Evolutionary conservation across 108 stramenopile species (phyloP).

Genomic region (Discostella pseudostelligera): DNA sequence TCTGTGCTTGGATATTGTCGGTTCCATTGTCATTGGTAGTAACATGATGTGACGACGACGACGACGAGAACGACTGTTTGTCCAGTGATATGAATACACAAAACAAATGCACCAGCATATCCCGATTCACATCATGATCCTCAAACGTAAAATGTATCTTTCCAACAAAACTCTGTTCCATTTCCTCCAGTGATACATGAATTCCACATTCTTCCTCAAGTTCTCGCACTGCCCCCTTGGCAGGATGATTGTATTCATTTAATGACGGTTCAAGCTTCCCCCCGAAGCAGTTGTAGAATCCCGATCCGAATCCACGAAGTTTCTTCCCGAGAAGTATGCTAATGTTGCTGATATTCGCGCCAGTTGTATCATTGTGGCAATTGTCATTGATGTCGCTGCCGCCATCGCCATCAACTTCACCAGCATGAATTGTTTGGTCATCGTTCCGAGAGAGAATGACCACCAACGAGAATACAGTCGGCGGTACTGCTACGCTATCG

Average conservation of each 20-base stretch:
- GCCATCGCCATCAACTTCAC: not conserved
- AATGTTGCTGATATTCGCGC: slow-evolving; percentile 12
- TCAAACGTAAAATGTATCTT: slow-evolving; percentile 67
- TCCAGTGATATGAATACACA: slow-evolving; percentile 46
- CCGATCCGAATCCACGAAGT: slow-evolving; percentile 71
- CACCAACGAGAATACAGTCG: slow-evolving; percentile 33
- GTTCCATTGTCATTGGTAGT: not conserved
- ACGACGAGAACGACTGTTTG: too few relatives aligned
- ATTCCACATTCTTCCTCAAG: slow-evolving; percentile 70
- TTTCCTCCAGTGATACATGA: slow-evolving; percentile 26
- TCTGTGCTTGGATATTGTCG: not conserved
- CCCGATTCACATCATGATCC: slow-evolving; percentile 40
- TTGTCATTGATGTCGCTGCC: too few relatives aligned
- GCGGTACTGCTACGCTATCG: not conserved
- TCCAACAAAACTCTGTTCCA: slow-evolving; percentile 59
- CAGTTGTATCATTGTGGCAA: not conserved
- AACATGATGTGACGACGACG: not conserved
- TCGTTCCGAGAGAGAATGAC: slow-evolving; percentile 16
- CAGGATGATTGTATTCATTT: slow-evolving; percentile 29
- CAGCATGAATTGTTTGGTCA: not conserved
- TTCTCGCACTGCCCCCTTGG: slow-evolving; percentile 66
- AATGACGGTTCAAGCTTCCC: slow-evolving; percentile 56
- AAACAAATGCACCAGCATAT: slow-evolving; percentile 74
- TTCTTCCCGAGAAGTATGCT: slow-evolving; percentile 69
- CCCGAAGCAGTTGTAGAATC: slow-evolving; percentile 74